These are phyloP conservation scores for Auricularia sp. DNA, from an alignment of 768 basidiomycete genomes.

Conservation along the genomic window DNA sequence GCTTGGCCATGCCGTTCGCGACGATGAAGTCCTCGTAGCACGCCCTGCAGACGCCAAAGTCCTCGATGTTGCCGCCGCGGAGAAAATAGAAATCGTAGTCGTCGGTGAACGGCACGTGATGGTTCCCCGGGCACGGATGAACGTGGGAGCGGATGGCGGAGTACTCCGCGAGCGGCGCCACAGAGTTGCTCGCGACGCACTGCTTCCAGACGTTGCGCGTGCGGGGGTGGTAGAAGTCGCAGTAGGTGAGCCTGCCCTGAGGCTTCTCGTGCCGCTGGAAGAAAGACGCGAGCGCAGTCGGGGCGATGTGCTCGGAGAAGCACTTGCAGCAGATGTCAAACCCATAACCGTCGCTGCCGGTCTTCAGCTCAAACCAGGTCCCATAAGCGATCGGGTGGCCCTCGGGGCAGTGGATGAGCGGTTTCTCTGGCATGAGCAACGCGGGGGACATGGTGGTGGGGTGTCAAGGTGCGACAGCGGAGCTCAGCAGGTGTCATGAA, in stretches of 20 bases:
- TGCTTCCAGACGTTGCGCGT: neutral
- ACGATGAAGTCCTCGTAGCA: slow-evolving; percentile 1
- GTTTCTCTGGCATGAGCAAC: no score
- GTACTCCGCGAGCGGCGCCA: neutral
- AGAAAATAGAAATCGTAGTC: neutral
- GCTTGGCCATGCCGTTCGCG: neutral
- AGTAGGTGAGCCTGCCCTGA: neutral
- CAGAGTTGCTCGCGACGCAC: neutral
- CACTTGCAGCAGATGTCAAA: neutral
- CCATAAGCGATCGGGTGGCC: neutral
- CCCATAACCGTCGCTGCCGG: neutral
- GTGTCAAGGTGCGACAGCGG: no score
- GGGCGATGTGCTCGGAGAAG: neutral
- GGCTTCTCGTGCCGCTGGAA: neutral
- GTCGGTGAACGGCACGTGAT: neutral
- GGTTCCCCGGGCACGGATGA: neutral
- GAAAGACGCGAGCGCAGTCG: neutral
- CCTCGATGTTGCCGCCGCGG: neutral
- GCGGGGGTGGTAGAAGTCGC: neutral
- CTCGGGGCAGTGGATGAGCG: neutral
- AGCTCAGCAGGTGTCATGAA: no score
- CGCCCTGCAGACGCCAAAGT: neutral
- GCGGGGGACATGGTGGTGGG: no score
- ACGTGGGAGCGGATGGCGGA: neutral
- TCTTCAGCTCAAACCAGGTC: neutral